Conservation (phyloP, 805 yeast species). For the Metschnikowia kunwiensis region DNA sequence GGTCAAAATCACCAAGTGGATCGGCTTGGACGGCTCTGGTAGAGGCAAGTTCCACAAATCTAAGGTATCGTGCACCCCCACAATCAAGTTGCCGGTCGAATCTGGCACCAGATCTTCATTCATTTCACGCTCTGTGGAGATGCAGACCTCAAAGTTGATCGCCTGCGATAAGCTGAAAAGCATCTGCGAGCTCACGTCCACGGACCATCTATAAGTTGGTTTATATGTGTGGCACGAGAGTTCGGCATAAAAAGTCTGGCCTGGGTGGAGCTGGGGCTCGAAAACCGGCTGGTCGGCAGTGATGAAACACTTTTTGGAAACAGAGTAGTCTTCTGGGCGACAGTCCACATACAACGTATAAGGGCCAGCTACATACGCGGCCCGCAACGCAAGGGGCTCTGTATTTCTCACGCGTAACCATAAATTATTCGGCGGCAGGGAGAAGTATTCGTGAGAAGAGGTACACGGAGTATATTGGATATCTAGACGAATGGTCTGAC, state of each 20-base stretch:
- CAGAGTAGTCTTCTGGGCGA: conserved; percentile 61
- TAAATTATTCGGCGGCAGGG: conserved; percentile 24
- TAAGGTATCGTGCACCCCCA: conserved; percentile 55
- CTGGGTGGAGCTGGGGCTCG: conserved; percentile 70
- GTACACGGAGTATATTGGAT: conserved; percentile 16
- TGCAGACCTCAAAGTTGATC: conserved; percentile 61
- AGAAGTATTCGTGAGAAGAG: conserved; percentile 16
- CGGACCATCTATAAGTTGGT: conserved; percentile 62
- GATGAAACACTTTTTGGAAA: conserved; percentile 49
- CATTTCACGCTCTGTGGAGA: conserved; percentile 26
- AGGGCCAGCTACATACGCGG: conserved; percentile 89
- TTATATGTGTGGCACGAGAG: conserved; percentile 63
- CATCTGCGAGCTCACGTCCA: conserved; percentile 80
- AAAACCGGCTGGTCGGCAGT: conserved; percentile 77
- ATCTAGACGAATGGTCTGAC: conserved; percentile 16
- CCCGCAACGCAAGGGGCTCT: conserved; percentile 70
- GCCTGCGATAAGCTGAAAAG: conserved; percentile 66
- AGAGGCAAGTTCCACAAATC: conserved; percentile 74
- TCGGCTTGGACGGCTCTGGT: conserved; percentile 48
- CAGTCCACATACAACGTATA: conserved; percentile 82
- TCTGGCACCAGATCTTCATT: conserved; percentile 31
- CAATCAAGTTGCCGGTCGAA: conserved; percentile 34
- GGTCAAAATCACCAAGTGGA: conserved; percentile 80
- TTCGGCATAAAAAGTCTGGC: conserved; percentile 59
- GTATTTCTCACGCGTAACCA: conserved; percentile 65